phyloP scores from a whole-genome alignment of 805 yeast species.

The Cyberlindnera maclurae region DNA sequence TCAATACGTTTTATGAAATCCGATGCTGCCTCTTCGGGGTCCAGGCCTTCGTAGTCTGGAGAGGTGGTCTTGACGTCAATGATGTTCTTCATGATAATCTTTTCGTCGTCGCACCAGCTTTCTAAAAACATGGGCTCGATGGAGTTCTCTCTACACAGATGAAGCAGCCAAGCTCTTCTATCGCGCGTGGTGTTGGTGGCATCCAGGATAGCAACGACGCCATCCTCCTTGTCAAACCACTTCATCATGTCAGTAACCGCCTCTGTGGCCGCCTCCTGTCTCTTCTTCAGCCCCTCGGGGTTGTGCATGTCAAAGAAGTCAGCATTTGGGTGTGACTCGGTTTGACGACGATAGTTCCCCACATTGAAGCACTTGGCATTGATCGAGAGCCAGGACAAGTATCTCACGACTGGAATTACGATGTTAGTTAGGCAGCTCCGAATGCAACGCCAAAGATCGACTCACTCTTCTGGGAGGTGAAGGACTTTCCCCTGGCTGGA shows the following conservation, averaged over 20 bases:
- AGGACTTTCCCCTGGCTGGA: conserved; percentile 90
- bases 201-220: conserved; percentile 88
- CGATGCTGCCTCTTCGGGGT: conserved; percentile 61
- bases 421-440: background rate
- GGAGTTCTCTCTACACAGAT: conserved; percentile 52
- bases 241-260: conserved; percentile 77
- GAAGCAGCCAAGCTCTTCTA: conserved; percentile 58
- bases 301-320: conserved; percentile 70
- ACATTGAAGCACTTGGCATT: conserved; percentile 84
- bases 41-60: conserved; percentile 29
- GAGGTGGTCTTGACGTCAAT: conserved; percentile 74
- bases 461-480: conserved; percentile 79
- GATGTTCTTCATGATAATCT: conserved; percentile 70
- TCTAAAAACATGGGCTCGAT: conserved; percentile 91
- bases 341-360: conserved; percentile 72
- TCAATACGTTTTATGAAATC: conserved; percentile 72
- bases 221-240: conserved; percentile 77
- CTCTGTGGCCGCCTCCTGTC: conserved; percentile 60
- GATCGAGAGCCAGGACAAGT: conserved; percentile 86
- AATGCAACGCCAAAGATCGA: background rate
- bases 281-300: conserved; percentile 50
- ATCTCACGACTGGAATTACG: conserved; percentile 53
- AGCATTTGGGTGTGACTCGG: conserved; percentile 59
- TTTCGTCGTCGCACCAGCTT: conserved; percentile 82
- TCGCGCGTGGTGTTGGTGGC: conserved; percentile 83